Conservation (phyloP, 164 flowering plant genomes). For the Magnolia kwangsiensis region DNA sequence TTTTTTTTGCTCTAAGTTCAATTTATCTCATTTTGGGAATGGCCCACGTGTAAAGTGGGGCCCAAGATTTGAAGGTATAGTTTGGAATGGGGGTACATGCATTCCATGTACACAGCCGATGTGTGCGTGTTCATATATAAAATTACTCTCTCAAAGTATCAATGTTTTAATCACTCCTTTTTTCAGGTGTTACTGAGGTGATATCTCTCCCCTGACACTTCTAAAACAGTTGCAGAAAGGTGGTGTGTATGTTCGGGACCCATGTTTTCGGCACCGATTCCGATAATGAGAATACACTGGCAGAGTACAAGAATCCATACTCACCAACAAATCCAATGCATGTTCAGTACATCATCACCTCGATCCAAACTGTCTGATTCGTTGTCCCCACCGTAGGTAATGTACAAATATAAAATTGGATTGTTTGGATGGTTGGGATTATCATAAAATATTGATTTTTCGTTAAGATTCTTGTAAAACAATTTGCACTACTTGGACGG, state of each 20-base stretch:
- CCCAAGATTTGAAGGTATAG: not conserved
- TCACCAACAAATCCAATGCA: no score
- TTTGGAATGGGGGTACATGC: not conserved
- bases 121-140: not conserved
- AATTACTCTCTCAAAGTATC: not conserved
- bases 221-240: constrained; percentile 7
- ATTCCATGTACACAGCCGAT: not conserved
- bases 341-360: no score
- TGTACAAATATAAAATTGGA: not conserved
- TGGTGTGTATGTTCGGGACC: not conserved
- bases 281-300: not conserved
- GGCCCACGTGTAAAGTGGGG: no score
- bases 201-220: not conserved
- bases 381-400: not conserved
- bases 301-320: no score
- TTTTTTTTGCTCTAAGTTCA: no score
- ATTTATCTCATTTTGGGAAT: no score
- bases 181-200: not conserved
- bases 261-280: constrained; percentile 2
- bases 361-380: not conserved
- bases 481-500: not conserved
- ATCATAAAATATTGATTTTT: no score
- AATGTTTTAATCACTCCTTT: not conserved
- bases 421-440: not conserved
- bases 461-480: no score